Base-by-base conservation (phyloP, 2,329 filamentous ascomycete genomes). In the Gaeumannomyces tritici region DNA sequence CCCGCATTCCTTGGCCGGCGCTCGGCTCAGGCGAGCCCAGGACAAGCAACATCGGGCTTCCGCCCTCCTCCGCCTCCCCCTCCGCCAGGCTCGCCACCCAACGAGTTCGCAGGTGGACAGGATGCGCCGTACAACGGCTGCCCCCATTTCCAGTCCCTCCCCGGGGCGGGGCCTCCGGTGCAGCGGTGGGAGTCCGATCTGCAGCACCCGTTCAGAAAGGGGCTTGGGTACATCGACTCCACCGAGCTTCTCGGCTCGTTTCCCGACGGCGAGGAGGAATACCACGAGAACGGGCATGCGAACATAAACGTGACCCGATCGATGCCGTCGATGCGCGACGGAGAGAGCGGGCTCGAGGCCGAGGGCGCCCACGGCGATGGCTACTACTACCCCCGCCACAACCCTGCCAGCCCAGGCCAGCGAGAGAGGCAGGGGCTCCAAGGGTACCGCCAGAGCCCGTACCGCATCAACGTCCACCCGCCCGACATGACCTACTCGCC, bases 11-110 rank as follows among this genome's bases (percentile, higher is more conserved):
- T 65, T 13, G 70, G 70, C 35, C 67, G 68, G n/a, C 66, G 73
- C 55, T 71, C 73, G 11, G 69, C 70, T 42, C 70, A 67, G 31
- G 73, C 72, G 4, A 74, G 72, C 42, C 73, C 73, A 0, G 70
- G 65, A 2, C 66, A 65, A 35, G 61, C 54, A 5, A 63, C 67
- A 0, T 65, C 68, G 0, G 71, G 72, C 0, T 74, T 72, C 62
- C 66, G 0, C 69, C 69, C 1, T 71, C 72, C 2, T 62, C 65
- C 2, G 63, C 72, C 2, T 62, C 65, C 2, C 62, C 68, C 42
- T 61, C 66, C 2, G 61, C 65, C 35, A 7, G 55, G 42, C 42
- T 51, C 42, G 42, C 42, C 42, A 9, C 42, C 42, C 18, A 51
- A 24, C 42, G 42, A 24, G 11, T 21, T 6, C n/a, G 42, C 42